Base-by-base conservation (phyloP, 805 yeast species). In the Priceomyces fermenticarens region DNA sequence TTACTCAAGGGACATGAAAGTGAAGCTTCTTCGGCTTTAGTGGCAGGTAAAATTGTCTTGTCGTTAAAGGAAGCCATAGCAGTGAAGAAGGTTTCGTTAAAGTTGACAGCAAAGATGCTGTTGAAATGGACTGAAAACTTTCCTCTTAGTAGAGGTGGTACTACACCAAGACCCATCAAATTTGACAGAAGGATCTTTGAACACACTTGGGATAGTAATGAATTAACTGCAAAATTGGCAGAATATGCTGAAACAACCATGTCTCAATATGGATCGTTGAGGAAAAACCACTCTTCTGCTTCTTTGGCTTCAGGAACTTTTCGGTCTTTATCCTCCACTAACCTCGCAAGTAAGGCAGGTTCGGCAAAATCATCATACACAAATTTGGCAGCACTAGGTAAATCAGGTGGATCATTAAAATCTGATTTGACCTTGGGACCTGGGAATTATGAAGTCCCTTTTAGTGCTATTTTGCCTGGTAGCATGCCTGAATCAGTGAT, bases 401-500 rank as follows among this genome's bases (percentile, higher is more conserved):
- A 45, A 12, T 35, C 44, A 10, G 15, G 15, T 12, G 27, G 35
- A 11, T 35, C 20, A 3, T 40, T 33, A 5, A 28, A 41, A 6
- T 25, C 30, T 3, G 44, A 59, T 26, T 78, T 75, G 44, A 62
- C 72, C 4, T 58, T 85, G 41, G 72, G 71, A 1, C 79, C 75
- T 45, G 98, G 98, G 0, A 86, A 86, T 60, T 89, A 91, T 57
- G 95, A 86, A 55, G 79, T 93, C 52, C 97, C 98, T 0, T 93
- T 93, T 58, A 83, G 83, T 46, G 77, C 91, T 0, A 73, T 89
- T 16, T 57, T 91, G 15, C 96, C 96, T 0, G 98, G 98, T 1
- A 72, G 81, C 30, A 73, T 85, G 35, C 81, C 88, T 1, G 99
- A 93, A 60, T 83, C 95, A 20, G 83, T 93, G 6, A 96, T 90